Conservation (phyloP, 345 rosid genomes). For the Turnera subulata region DNA sequence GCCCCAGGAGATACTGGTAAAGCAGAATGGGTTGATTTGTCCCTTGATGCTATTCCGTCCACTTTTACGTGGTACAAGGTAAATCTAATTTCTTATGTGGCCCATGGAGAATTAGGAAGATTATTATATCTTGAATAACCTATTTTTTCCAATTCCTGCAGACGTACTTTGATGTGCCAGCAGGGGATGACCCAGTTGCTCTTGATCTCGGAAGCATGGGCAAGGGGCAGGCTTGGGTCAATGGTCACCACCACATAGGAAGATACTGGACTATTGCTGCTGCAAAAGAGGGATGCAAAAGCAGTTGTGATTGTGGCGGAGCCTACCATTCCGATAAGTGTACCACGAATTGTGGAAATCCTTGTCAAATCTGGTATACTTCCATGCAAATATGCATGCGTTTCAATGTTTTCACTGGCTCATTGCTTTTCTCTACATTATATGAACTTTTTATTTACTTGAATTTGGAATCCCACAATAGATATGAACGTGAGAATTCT, state of each 20-base stretch:
- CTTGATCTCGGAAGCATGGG: slow-evolving; percentile 97
- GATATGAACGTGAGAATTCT: neutral
- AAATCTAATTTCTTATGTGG: slow-evolving; percentile 9
- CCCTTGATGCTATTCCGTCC: slow-evolving; percentile 45
- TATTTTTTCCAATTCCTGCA: slow-evolving; percentile 26
- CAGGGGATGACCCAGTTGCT: slow-evolving; percentile 77
- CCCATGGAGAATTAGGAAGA: neutral
- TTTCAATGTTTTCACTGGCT: neutral
- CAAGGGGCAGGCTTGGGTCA: slow-evolving; percentile 98
- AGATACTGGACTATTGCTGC: slow-evolving; percentile 80
- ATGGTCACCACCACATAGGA: slow-evolving; percentile 87
- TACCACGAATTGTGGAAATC: slow-evolving; percentile 80
- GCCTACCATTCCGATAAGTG: slow-evolving; percentile 74
- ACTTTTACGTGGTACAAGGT: slow-evolving; percentile 95
- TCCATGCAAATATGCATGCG: neutral
- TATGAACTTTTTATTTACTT: neutral
- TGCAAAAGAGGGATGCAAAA: slow-evolving; percentile 64
- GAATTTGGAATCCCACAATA: neutral
- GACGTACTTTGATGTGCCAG: slow-evolving; percentile 71
- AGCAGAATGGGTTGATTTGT: slow-evolving; percentile 66
- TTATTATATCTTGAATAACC: neutral
- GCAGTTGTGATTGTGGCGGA: slow-evolving; percentile 85
- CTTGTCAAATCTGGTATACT: slow-evolving; percentile 77
- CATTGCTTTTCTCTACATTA: neutral
- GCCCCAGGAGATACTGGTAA: slow-evolving; percentile 50